Percentiles rank a stretch among this genome's conserved stretches.
phyloP scores from a whole-genome alignment of 768 basidiomycete species.

The Rhodotorula graminis region DNA sequence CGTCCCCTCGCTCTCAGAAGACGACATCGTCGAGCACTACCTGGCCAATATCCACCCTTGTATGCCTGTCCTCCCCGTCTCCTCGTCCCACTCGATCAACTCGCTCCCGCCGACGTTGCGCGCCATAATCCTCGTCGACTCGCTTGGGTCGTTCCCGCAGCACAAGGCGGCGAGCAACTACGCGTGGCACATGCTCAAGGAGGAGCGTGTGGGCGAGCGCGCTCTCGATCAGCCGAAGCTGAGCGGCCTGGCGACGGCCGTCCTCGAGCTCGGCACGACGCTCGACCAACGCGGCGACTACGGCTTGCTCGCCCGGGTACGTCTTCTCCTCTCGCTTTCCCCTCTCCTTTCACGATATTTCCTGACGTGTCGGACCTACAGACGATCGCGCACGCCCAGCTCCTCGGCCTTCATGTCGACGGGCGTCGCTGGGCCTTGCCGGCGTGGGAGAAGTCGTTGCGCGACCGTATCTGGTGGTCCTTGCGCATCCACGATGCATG shows the following conservation, averaged over 20 bases:
- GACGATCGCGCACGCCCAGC: conserved; percentile 38
- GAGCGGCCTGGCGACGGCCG: conserved; percentile 11
- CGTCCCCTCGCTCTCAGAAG: not conserved
- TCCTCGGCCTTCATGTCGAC: conserved; percentile 29
- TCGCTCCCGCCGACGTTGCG: not conserved
- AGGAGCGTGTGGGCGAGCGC: not conserved
- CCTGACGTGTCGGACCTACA: not conserved
- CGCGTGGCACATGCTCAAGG: conserved; percentile 14
- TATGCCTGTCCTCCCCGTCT: conserved; percentile 5
- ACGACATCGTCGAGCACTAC: conserved; percentile 6
- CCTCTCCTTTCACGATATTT: no score
- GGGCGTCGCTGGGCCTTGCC: conserved; percentile 20
- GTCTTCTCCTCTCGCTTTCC: not conserved
- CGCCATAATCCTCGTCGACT: conserved; percentile 16
- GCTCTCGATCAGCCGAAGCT: conserved; percentile 13
- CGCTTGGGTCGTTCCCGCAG: not conserved
- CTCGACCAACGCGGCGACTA: conserved; percentile 31
- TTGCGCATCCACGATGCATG: conserved; percentile 34
- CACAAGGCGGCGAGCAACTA: not conserved
- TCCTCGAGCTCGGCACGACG: conserved; percentile 24
- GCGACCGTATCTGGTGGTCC: conserved; percentile 27
- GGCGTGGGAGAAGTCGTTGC: conserved; percentile 17
- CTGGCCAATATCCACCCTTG: not conserved
- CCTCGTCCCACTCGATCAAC: not conserved
- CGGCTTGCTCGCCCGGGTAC: conserved; percentile 28